Base-by-base conservation (phyloP, 139 green algal species). In the Asterochloris sp. region DNA sequence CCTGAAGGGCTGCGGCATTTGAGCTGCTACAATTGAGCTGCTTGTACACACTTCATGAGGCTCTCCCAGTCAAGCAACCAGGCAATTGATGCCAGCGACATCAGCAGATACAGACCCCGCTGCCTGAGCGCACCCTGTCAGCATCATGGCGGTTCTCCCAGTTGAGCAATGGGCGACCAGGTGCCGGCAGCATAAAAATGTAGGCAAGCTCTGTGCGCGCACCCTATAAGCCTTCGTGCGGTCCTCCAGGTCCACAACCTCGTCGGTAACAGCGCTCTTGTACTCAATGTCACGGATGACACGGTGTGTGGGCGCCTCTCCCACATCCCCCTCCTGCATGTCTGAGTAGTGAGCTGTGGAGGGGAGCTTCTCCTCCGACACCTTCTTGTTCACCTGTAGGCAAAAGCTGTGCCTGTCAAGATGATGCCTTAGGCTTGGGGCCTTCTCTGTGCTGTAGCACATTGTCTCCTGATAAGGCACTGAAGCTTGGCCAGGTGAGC, bases 191-290 rank as follows among this genome's bases (percentile, higher is more conserved):
- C 38, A 54, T 54, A 6, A 6, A 54, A 54, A 54, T 54, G 38
- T 54, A 54, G 38, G 38, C 38, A 54, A 54, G 6, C 38, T 54
- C 38, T 54, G 4, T 54, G 38, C 38, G 6, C 38, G 38, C 19
- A 85, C 82, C 82, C 81, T 80, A 64, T 78, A 85, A 19, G 82
- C 82, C 61, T 81, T 81, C 9, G 73, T 63, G 13, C 67, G 24
- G 13, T 85, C 38, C 26, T 85, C 82, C 60, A 75, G 64, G 14
- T 63, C 8, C 4, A 85, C 75, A 0, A 85, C 38, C 62, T 79
- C 24, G 62, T 85, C 82, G 16, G 74, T 76, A 9, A 66, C 47
- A 19, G 54, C 29, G 38, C 38, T 54, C 69, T 80, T 85, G 82
- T 82, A 85, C 82, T 85, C 82, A 15, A 24, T 64, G 24, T 85